Percentiles rank a stretch among this genome's conserved stretches.
Conservation (phyloP, 495 filamentous ascomycete genomes). For the Penicillium macrosclerotiorum region DNA sequence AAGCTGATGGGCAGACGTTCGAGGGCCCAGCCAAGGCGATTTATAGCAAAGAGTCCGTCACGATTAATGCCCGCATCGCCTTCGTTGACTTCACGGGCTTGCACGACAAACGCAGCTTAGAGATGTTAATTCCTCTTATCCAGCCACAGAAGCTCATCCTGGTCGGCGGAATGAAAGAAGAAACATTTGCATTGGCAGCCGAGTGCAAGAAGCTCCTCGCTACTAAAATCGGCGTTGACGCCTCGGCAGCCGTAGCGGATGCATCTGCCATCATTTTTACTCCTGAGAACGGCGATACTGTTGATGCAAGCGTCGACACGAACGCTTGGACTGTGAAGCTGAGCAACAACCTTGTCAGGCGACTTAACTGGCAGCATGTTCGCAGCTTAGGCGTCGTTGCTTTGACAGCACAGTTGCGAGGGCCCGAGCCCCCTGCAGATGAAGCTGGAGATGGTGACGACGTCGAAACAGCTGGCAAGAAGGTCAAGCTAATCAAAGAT, state of each 20-base stretch:
- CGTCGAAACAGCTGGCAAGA: conserved; percentile 58
- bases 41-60: conserved; percentile 56
- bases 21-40: conserved; percentile 74
- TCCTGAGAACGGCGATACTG: conserved; percentile 62
- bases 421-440: conserved; percentile 23
- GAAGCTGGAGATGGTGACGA: conserved; percentile 33
- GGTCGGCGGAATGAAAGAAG: conserved; percentile 71
- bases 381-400: conserved; percentile 85
- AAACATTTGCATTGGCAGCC: conserved; percentile 71
- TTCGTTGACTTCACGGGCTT: conserved; percentile 91
- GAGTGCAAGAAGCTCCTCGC: conserved; percentile 77
- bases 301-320: conserved; percentile 94
- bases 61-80: conserved; percentile 69
- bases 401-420: conserved; percentile 64
- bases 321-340: conserved; percentile 96
- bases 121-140: conserved; percentile 93
- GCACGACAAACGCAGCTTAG: conserved; percentile 87
- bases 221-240: conserved; percentile 44
- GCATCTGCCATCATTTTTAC: conserved; percentile 68
- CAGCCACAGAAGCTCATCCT: conserved; percentile 91
- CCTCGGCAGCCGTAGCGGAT: conserved; percentile 31
- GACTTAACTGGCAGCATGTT: conserved; percentile 92
- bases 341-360: conserved; percentile 74
- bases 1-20: conserved; percentile 45
- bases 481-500: conserved; percentile 59